Base-by-base conservation (phyloP, 2,329 filamentous ascomycete genomes). In the Chaetomium olivaceum region DNA sequence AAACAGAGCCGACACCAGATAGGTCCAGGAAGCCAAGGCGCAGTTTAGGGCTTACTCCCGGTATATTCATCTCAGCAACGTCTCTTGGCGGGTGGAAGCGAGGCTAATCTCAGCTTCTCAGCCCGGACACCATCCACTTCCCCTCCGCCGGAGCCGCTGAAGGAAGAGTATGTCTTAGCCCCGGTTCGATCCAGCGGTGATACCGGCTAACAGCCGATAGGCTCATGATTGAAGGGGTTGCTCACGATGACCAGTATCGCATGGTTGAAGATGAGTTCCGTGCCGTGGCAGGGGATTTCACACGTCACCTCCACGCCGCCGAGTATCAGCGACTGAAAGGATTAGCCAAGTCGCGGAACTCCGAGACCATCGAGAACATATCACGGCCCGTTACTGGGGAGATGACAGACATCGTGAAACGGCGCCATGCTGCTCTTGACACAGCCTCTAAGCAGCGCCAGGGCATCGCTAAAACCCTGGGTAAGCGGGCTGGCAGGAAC, bases 231-330 rank as follows among this genome's bases (percentile, higher is more conserved):
- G 81, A 87, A 56, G 88, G 87, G 2, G 76, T 84, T n/a, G 80
- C 84, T 4, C 76, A 82, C n/a, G 91, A 95, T 74, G 90, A 93
- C 73, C 79, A 78, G 62, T 94, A 87, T 76, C 88, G 91, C 72
- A 93, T 94, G 89, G 91, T 95, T 0, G 91, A 94, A 76, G 91
- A 95, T 71, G 91, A 94, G 70, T 87, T 95, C 68, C 78, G 89
- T 23, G 79, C 83, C 19, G 85, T 87, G 0, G 91, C 91, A 0
- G 85, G 87, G 61, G 79, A 81, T 2, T 94, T 91, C 76, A 94
- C 91, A 0, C 83, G 84, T 5, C 90, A 93, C 75, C 82, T 94
- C 1, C 91, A 93, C 74, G 85, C 87, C n/a, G 89, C 87, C 19
- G 91, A 93, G 75, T 94, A 94, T 74, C 82, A 87, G 65, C 84